Base-by-base conservation (phyloP, 1,284 basidiomycete genomes). In the Xerocomus nothofagi region DNA sequence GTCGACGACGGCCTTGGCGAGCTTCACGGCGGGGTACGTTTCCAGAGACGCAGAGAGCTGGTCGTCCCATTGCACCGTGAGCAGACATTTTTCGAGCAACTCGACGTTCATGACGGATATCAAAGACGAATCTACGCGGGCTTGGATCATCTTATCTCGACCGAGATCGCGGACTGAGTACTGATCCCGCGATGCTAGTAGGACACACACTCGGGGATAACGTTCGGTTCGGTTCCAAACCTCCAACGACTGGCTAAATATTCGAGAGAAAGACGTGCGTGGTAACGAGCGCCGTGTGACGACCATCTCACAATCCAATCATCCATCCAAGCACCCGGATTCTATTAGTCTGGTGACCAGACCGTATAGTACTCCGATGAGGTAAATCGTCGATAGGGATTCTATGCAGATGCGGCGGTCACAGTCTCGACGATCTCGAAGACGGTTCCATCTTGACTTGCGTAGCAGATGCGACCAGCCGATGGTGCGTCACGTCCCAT, bases 381-480 rank as follows among this genome's bases (percentile, higher is more conserved):
- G n/a, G n/a, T n/a, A n/a, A n/a, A n/a, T n/a, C n/a, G n/a, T n/a
- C n/a, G n/a, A n/a, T n/a, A n/a, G n/a, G n/a, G n/a, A n/a, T n/a
- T n/a, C n/a, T n/a, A n/a, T n/a, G 2, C 5, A 11, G 3, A 9
- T 41, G 5, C 21, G 5, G 26, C 3, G 21, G 40, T 55, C 31
- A 77, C 31, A 76, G 55, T 40, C 69, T 75, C 6, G 68, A 45
- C 41, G 68, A 33, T 1, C n/a, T n/a, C n/a, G n/a, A n/a, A n/a
- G 76, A 78, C 4, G 73, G 66, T 31, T 71, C 63, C 80, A 82
- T 81, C 61, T 79, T 80, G 48, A 80, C 67, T 41, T 82, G 80
- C 1, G 74, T 71, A 0, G 76, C 80, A 10, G 79, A 75, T 7
- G 75, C 75, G n/a, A 80, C 74, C 3, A 82, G 69, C 11, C 80